Evolutionary conservation across 768 basidiomycete species (phyloP).

Genomic region (Hortiboletus flavorubellus): DNA sequence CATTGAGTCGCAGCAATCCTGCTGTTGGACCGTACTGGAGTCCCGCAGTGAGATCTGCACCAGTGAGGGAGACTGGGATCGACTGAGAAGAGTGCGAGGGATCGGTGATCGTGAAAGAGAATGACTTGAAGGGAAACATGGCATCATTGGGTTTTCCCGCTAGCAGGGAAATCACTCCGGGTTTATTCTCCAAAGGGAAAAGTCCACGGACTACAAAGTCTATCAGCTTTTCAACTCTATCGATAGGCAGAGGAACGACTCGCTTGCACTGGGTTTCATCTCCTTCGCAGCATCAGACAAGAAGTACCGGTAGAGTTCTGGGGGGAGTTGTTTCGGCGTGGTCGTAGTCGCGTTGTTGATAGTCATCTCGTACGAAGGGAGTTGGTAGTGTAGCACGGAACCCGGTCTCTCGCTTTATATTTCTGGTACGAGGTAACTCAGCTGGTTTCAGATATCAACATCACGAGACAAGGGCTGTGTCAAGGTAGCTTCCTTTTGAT

Average conservation of each 20-base stretch:
- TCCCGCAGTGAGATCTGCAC: conserved; percentile 56
- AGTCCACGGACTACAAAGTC: conserved; percentile 54
- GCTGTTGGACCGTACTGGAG: conserved; percentile 77
- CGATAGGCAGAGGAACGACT: conserved; percentile 17
- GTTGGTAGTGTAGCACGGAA: not conserved
- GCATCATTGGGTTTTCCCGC: conserved; percentile 89
- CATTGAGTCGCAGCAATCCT: conserved; percentile 59
- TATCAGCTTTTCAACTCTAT: not conserved
- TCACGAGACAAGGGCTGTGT: not conserved
- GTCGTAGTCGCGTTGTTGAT: not conserved
- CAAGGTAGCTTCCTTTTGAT: not conserved
- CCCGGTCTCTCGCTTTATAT: not conserved
- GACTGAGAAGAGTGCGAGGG: conserved; percentile 45
- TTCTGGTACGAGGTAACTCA: not conserved
- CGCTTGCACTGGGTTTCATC: conserved; percentile 63
- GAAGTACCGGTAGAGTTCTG: conserved; percentile 54
- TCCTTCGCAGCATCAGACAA: conserved; percentile 61
- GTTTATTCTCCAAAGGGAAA: conserved; percentile 73
- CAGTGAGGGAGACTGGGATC: conserved; percentile 50
- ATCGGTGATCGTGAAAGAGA: conserved; percentile 62
- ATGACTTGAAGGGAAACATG: conserved; percentile 88
- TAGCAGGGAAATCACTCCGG: conserved; percentile 76
- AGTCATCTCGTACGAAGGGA: conserved; percentile 5
- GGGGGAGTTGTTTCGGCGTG: conserved; percentile 37
- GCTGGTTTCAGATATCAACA: not conserved